Conservation (phyloP, 2,329 filamentous ascomycete species). For the Venturiaceae sp. region DNA sequence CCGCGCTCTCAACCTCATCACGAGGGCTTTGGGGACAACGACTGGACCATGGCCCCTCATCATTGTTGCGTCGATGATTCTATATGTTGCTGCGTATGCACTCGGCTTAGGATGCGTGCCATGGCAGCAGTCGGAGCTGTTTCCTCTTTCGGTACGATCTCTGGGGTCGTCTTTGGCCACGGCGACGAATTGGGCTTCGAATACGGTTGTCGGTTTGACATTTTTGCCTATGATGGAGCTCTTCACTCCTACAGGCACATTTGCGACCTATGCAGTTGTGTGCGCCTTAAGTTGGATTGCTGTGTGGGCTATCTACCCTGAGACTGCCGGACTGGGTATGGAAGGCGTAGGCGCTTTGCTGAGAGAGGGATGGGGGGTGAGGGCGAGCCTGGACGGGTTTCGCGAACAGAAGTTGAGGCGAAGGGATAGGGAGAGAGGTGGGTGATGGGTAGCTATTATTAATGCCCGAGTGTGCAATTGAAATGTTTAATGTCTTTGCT, state of each 20-base stretch:
- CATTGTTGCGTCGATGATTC: constrained; percentile 65
- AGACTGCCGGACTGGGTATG: constrained; percentile 71
- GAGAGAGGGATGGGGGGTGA: constrained; percentile 59
- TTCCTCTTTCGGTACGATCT: constrained; percentile 65
- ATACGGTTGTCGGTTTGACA: constrained; percentile 76
- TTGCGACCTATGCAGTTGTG: constrained; percentile 66
- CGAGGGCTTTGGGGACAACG: background rate
- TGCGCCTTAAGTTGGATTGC: constrained; percentile 58
- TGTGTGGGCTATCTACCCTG: constrained; percentile 71
- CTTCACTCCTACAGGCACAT: constrained; percentile 66
- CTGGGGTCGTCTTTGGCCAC: constrained; percentile 65
- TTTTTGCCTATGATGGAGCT: constrained; percentile 81
- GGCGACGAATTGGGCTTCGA: constrained; percentile 78
- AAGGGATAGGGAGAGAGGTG: background rate
- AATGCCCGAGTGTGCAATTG: background rate
- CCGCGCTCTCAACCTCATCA: background rate
- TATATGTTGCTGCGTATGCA: constrained; percentile 81
- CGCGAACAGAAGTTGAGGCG: background rate
- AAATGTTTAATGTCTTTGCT: background rate
- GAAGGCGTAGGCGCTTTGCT: constrained; percentile 71
- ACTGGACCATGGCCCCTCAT: constrained; percentile 28
- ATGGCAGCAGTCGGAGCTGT: constrained; percentile 92
- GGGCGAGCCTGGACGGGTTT: constrained; percentile 1
- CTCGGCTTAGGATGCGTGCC: constrained; percentile 84
- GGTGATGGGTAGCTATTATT: background rate